Percentiles rank a stretch among this genome's conserved stretches.
Evolutionary conservation across 345 rosid genomes (phyloP).

Genomic region (Eucalyptus sp.): DNA sequence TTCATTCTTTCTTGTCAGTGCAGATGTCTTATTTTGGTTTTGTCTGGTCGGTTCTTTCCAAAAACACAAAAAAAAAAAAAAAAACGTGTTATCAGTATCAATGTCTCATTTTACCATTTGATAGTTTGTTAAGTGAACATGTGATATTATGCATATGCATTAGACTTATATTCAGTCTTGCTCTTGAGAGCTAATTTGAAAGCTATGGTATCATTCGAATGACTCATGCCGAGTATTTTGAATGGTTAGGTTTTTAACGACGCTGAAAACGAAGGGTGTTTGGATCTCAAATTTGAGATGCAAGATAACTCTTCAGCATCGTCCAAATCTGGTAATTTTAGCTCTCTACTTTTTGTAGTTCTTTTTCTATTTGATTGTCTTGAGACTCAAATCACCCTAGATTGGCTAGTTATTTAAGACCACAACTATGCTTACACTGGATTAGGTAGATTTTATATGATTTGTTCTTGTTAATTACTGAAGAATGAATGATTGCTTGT

Average conservation of each 20-base stretch:
- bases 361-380: not conserved
- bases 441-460: not conserved
- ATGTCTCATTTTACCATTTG: not conserved
- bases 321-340: slow-evolving; percentile 38
- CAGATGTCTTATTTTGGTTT: not conserved
- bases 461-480: not conserved
- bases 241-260: slow-evolving; percentile 25
- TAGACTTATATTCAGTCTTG: not conserved
- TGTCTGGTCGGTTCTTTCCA: not conserved
- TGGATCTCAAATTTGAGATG: slow-evolving; percentile 18
- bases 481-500: not conserved
- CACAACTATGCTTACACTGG: not conserved
- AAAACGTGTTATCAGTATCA: not conserved
- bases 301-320: slow-evolving; percentile 35
- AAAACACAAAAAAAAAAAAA: too few relatives aligned
- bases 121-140: not conserved
- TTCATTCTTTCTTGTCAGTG: not conserved
- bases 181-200: not conserved
- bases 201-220: not conserved
- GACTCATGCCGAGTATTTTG: not conserved
- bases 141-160: not conserved
- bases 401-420: not conserved
- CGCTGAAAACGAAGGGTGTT: slow-evolving; percentile 20
- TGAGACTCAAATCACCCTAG: not conserved
- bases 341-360: not conserved